Base-by-base conservation (phyloP, 345 rosid genomes). In the Rhizophora apiculata region DNA sequence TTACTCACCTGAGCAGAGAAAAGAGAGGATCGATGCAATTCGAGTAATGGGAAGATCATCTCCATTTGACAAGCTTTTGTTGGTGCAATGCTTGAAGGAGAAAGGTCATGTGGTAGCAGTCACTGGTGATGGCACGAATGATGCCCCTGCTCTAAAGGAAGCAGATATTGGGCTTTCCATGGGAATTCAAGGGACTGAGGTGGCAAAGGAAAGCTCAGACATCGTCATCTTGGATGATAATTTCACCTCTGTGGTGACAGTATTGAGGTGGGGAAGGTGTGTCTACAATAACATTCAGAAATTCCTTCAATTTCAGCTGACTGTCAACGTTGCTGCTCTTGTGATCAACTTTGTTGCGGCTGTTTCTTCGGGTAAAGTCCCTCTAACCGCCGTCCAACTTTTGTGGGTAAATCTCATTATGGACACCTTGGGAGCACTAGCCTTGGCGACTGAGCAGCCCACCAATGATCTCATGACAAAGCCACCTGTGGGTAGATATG, bases 381-480 rank as follows among this genome's bases (percentile, higher is more conserved):
- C 98, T 32, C 89, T 93, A 64, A 90, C 96, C 11, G 98, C 98
- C 1, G 96, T 93, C 62, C 98, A 93, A 74, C 76, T 93, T 64
- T 89, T 91, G 59, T 93, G 97, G 98, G 98, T 93, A 31, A 91
- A 91, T 83, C 85, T 93, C 88, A 89, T 93, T 53, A 91, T 89
- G 96, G 97, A 93, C 78, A 90, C 94, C n/a, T 87, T 93, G 60
- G 97, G 98, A 39, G 98, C 97, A 29, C 76, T 89, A 66, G 98
- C 98, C 37, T 71, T 93, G 65, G 98, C 98, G 16, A 93, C 98
- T 0, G 98, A 93, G 76, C 90, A 87, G 15, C 98, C 98, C 27
- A 85, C 81, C 26, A 95, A 86, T 60, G 89, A 82, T 43, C 69
- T 93, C 74, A 81, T 93, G 97, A 78, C 77, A 65, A 81, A 85